Percentiles rank a stretch among this genome's conserved stretches.
Evolutionary conservation across 306 rosid species (phyloP).

Genomic region (Erythrophleum fordii): DNA sequence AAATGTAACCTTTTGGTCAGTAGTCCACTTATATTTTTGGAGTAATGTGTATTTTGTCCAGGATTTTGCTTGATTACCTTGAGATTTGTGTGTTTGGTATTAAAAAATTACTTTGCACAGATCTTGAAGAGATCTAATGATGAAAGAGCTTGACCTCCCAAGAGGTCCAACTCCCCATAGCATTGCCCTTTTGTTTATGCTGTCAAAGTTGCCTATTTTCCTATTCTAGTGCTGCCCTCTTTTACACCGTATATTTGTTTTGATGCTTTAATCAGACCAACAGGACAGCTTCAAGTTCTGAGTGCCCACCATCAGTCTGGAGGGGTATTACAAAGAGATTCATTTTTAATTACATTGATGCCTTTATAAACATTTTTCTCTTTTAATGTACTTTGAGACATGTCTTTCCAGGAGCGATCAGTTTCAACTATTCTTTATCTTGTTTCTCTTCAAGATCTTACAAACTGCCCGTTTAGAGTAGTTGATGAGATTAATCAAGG

Average conservation of each 20-base stretch:
- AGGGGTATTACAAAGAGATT: slow-evolving; percentile 67
- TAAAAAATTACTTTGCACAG: too few relatives aligned
- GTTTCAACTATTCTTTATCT: slow-evolving; percentile 97
- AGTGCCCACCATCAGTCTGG: slow-evolving; percentile 99
- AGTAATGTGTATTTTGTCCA: not conserved
- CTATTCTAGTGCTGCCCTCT: not conserved
- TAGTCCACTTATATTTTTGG: not conserved
- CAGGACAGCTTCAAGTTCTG: slow-evolving; percentile 80
- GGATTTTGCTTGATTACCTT: not conserved
- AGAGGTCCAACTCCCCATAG: too few relatives aligned
- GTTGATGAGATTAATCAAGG: slow-evolving; percentile 99
- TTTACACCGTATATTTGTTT: slow-evolving; percentile 32
- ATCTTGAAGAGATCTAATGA: too few relatives aligned
- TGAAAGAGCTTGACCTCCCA: too few relatives aligned
- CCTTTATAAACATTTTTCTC: not conserved
- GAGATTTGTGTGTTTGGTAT: too few relatives aligned
- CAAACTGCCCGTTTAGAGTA: slow-evolving; percentile 96
- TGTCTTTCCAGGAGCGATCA: slow-evolving; percentile 73
- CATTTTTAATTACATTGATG: slow-evolving; percentile 30
- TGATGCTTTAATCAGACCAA: slow-evolving; percentile 56
- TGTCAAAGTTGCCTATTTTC: slow-evolving; percentile 21
- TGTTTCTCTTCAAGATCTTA: slow-evolving; percentile 96
- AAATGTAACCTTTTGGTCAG: not conserved
- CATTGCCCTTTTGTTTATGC: slow-evolving; percentile 9
- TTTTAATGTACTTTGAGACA: slow-evolving; percentile 30